Base-by-base conservation (phyloP, 2,329 filamentous ascomycete species). In the Xylariomycetidae sp. region DNA sequence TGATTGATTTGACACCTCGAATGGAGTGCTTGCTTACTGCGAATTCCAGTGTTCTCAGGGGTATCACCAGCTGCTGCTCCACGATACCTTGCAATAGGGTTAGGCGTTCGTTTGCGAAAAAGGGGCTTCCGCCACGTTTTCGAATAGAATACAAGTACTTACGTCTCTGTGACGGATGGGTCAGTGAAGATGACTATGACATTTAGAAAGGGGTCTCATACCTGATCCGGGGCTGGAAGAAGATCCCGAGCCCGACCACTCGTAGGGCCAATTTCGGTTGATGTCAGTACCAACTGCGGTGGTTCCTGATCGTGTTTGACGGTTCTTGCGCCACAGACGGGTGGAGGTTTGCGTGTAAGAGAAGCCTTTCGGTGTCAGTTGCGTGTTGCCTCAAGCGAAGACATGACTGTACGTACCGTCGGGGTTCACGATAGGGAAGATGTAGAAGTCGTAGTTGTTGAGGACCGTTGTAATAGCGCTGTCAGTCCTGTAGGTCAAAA, bases 401-500 rank as follows among this genome's bases (percentile, higher is more conserved):
- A 8, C 10, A 9, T 3, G 1, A 10, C 4, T 17, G 6, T n/a
- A 28, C 56, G 41, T 42, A 67, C 64, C 69, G 41, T 74, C 70
- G 4, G 71, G 69, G 46, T 75, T 74, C 20, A 72, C 67, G 32
- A 74, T 61, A 2, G 71, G 70, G 36, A 74, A 57, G 45, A 80
- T 70, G 51, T 74, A 77, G 49, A 74, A 79, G 53, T 79, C 74
- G 45, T 74, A 78, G 27, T 63, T 69, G 52, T 78, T 64, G 28
- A 78, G 62, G 48, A 70, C 69, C 7, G 55, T 50, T 25, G 61
- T 64, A 12, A 67, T 51, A 4, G 59, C 57, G 5, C 60, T 49
- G 35, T 64, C 59, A 17, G 56, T 60, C 32, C 47, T 52, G 44
- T 72, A 70, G 33, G 63, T 64, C 30, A 59, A 56, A 16, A 75